Evolutionary conservation across 2,329 filamentous ascomycete species (phyloP).

Genomic region (Epichloe baconii): DNA sequence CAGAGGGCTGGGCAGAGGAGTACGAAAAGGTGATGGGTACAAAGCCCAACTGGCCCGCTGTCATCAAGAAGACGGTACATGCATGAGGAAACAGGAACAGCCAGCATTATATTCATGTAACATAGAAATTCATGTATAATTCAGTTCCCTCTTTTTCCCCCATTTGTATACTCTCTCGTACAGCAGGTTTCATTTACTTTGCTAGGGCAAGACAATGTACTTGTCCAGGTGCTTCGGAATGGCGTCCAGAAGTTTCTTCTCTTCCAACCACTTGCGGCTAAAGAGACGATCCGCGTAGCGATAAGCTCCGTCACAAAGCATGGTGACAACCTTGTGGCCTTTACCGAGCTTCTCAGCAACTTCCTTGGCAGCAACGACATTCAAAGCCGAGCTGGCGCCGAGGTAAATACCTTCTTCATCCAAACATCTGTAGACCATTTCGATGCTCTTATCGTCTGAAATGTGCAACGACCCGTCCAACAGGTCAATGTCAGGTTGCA

Average conservation of each 20-base stretch:
- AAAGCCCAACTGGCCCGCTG: slow-evolving; percentile 16
- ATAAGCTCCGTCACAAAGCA: slow-evolving; percentile 94
- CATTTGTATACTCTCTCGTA: slow-evolving; percentile 9
- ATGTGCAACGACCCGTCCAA: slow-evolving; percentile 78
- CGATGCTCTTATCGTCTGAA: slow-evolving; percentile 84
- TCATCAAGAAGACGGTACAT: not conserved
- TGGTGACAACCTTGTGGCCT: slow-evolving; percentile 83
- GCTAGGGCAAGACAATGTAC: slow-evolving; percentile 81
- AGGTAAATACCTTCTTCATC: slow-evolving; percentile 95
- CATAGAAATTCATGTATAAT: slow-evolving; percentile 11
- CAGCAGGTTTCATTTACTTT: slow-evolving; percentile 7
- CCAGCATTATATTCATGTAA: not conserved
- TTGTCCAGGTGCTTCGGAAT: slow-evolving; percentile 78
- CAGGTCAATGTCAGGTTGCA: slow-evolving; percentile 70
- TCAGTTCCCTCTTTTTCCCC: slow-evolving; percentile 4
- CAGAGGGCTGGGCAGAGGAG: slow-evolving; percentile 10
- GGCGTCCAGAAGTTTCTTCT: slow-evolving; percentile 69
- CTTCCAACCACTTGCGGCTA: slow-evolving; percentile 76
- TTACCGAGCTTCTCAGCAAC: slow-evolving; percentile 81
- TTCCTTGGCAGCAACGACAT: slow-evolving; percentile 90
- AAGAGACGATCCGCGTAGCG: slow-evolving; percentile 90
- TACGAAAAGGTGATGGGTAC: slow-evolving; percentile 17
- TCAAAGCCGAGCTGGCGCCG: slow-evolving; percentile 84
- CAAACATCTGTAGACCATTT: slow-evolving; percentile 93
- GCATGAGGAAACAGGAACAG: not conserved